Evolutionary conservation across 176 grass and related monocot species (phyloP).

Genomic region (Paspalum vaginatum): DNA sequence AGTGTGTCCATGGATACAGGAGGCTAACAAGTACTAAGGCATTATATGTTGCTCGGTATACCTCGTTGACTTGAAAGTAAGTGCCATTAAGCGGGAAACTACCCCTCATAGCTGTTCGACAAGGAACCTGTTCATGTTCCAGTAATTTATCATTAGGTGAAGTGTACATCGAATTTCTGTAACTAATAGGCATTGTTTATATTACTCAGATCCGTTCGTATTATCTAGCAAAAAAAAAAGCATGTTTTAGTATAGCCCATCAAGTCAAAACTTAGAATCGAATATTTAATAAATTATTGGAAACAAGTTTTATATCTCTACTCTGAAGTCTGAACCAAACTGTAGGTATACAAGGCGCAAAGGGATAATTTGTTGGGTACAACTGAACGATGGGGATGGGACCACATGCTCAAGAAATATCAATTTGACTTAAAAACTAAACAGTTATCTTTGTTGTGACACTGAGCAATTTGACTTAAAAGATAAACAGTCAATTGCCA

Average conservation of each 20-base stretch:
- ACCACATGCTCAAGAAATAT: neutral
- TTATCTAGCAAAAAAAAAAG: conserved; percentile 13
- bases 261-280: conserved; percentile 17
- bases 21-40: conserved; percentile 18
- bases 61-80: conserved; percentile 99
- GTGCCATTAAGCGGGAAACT: conserved; percentile 99
- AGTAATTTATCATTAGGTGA: conserved; percentile 35
- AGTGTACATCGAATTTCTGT: conserved; percentile 21
- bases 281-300: conserved; percentile 2
- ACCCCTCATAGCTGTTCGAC: conserved; percentile 93
- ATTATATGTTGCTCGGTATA: conserved; percentile 33
- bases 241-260: neutral
- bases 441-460: neutral
- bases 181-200: conserved; percentile 29
- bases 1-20: conserved; percentile 28
- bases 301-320: too few relatives aligned
- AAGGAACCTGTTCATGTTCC: conserved; percentile 73
- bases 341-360: neutral
- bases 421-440: neutral
- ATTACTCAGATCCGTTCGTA: conserved; percentile 25
- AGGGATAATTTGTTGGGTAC: neutral
- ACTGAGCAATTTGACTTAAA: neutral
- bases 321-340: neutral
- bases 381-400: neutral
- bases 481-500: conserved; percentile 2